Percentiles rank a stretch among this genome's conserved stretches.
Evolutionary conservation across 371 early-diverging fungal genomes (phyloP).

Genomic region (Thermomucor indicae-seudaticae): DNA sequence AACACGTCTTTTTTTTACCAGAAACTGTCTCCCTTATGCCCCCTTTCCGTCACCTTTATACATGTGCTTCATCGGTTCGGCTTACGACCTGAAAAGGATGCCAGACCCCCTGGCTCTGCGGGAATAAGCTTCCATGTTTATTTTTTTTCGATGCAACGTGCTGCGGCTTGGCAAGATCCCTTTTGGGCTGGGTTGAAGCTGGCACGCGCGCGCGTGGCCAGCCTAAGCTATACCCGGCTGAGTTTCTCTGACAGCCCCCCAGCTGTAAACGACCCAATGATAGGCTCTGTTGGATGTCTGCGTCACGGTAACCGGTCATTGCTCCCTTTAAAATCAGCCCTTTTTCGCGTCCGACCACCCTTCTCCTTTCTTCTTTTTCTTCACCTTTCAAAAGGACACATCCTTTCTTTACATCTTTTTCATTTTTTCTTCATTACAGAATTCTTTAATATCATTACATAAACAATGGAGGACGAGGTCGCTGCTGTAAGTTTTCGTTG

Average conservation of each 20-base stretch:
- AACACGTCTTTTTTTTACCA: too few relatives aligned
- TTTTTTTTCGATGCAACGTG: background rate
- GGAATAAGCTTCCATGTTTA: background rate
- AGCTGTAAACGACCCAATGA: conserved; percentile 7
- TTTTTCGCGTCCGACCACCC: conserved; percentile 12
- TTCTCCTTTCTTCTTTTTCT: conserved; percentile 18
- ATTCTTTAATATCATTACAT: conserved; percentile 11
- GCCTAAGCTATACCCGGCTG: conserved; percentile 1
- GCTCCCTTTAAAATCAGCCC: conserved; percentile 13
- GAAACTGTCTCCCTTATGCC: too few relatives aligned
- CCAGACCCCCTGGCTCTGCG: too few relatives aligned
- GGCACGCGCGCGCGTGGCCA: background rate
- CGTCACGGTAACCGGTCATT: conserved; percentile 7
- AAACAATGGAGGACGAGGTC: conserved; percentile 76
- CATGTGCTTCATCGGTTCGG: too few relatives aligned
- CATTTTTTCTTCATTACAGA: conserved; percentile 15
- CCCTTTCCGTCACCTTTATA: too few relatives aligned
- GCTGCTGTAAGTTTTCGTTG: conserved; percentile 69
- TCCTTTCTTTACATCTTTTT: conserved; percentile 8
- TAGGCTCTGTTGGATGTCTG: conserved; percentile 2
- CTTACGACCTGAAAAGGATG: too few relatives aligned
- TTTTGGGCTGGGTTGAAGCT: background rate
- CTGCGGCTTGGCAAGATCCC: background rate
- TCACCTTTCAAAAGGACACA: conserved; percentile 10
- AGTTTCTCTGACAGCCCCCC: conserved; percentile 3